phyloP scores from a whole-genome alignment of 192 early-diverging fungal species.

The Umbelopsis ramanniana region DNA sequence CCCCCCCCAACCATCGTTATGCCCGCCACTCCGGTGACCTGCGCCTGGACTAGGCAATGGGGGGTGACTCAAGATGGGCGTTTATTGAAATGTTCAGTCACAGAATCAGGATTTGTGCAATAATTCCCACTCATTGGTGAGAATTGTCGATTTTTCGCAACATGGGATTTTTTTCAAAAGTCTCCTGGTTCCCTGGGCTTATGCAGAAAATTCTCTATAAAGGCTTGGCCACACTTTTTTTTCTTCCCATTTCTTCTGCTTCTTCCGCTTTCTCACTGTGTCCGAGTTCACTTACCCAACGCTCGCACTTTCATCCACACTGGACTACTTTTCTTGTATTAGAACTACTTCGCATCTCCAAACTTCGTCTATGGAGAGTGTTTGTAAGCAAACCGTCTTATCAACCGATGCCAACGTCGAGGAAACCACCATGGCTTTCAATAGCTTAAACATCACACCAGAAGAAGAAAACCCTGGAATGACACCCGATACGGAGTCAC shows the following conservation, averaged over 20 bases:
- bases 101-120: not conserved
- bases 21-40: constrained; percentile 9
- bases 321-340: constrained; percentile 4
- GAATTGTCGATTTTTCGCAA: not conserved
- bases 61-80: constrained; percentile 2
- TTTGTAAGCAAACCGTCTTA: not conserved
- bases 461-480: not conserved
- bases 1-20: not conserved
- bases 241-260: not conserved
- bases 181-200: not conserved
- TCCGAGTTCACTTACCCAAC: not conserved
- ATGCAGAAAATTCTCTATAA: not conserved
- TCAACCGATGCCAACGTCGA: not conserved
- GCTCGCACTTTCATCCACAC: not conserved
- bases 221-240: not conserved
- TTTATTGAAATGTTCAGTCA: not conserved
- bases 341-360: not conserved
- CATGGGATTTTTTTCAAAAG: not conserved
- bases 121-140: not conserved
- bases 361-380: not conserved
- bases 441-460: not conserved
- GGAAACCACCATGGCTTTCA: not conserved
- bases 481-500: not conserved
- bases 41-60: not conserved
- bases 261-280: not conserved